Evolutionary conservation across 441 rosid genomes (phyloP), one percentile per base, ranked within the genome.

Genomic region (Metrosideros polymorpha): DNA sequence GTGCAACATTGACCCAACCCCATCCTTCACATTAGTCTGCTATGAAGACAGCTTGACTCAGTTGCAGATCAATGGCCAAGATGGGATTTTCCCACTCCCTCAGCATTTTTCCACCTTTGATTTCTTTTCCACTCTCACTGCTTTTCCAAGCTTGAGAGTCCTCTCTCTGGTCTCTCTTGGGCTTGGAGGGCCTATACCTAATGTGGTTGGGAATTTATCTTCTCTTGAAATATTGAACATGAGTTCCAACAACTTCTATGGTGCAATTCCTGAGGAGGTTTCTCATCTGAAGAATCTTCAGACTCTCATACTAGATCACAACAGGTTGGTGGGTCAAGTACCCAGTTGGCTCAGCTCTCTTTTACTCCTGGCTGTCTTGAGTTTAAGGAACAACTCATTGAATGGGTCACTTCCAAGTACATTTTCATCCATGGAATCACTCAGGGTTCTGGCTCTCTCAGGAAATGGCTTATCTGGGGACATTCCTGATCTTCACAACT

Each of bases 181-280:
- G 52, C 86, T 93, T 18, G 83, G 88, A 87, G 95, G 97, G 6
- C 88, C 93, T 19, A 84, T 94, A 30, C 95, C 95, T 83, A 79
- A 63, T 17, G 88, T 82, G 29, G 47, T 93, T 86, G 91, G 90
- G 55, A 88, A 87, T 85, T 86, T 92, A 15, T 87, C 92, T 86
- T 92, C 95, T 13, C 89, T 93, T 79, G 97, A 94, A 89, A 92
- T 94, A 85, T 91, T 94, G 71, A 92, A 93, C 84, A 56, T 92
- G n/a, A 93, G 93, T 84, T 94, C 95, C n/a, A 94, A 94, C 83
- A 83, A 89, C 82, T 88, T 94, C 83, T 76, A 29, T 82, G 95
- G 95, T 57, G 53, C 82, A 52, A 84, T 93, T 50, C 96, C 96
- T 6, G 35, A n/a, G n/a, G 89, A 90, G 47, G 66, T 94, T 86